A percentile compares a stretch with the other conserved stretches of the same genome.
Conservation (phyloP, 2,329 filamentous ascomycete species). For the Berkeleyomyces basicola region DNA sequence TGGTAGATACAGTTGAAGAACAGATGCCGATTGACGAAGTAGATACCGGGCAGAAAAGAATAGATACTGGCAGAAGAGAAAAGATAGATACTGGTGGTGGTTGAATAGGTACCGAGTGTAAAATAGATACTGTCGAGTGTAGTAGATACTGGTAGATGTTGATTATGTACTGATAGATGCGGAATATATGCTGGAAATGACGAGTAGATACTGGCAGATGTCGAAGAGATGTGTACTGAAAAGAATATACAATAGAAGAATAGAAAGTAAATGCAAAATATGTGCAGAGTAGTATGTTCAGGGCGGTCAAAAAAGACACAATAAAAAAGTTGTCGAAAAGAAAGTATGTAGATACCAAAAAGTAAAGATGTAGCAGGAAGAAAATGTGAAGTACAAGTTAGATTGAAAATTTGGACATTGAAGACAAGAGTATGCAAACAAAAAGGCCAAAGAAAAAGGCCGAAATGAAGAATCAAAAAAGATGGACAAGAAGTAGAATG, state of each 20-base stretch:
- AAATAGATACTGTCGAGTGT: neutral
- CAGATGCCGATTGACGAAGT: no score
- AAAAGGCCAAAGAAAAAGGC: neutral
- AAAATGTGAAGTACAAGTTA: neutral
- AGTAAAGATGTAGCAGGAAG: neutral
- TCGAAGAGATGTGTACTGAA: neutral
- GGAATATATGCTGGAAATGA: neutral
- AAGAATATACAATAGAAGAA: neutral
- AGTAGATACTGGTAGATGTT: neutral
- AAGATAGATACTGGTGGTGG: no score
- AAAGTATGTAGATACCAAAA: neutral
- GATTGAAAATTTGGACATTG: neutral
- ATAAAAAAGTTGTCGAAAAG: no score
- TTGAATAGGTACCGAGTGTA: no score
- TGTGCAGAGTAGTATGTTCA: no score
- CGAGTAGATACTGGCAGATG: neutral
- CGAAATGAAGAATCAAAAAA: neutral
- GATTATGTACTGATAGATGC: neutral
- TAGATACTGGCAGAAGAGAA: no score
- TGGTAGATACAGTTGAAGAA: no score
- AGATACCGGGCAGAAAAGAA: no score
- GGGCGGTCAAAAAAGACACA: no score
- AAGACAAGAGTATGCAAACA: neutral
- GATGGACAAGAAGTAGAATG: neutral
- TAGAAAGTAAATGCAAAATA: neutral